phyloP scores from a whole-genome alignment of 495 filamentous ascomycete genomes.

The Tuber umbilicatum region DNA sequence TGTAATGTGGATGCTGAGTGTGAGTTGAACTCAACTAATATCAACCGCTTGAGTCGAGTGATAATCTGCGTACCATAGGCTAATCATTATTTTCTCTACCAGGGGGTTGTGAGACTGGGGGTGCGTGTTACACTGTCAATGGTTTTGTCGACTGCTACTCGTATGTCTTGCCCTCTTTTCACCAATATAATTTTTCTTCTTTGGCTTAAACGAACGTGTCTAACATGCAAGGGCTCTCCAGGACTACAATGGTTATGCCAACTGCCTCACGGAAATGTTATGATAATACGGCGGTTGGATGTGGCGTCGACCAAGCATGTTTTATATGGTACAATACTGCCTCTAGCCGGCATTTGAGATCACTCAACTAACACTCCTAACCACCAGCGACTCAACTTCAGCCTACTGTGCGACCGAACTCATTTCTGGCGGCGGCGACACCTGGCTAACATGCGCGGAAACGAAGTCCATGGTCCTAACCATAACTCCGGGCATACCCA shows the following conservation, averaged over 20 bases:
- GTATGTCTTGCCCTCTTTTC: slow-evolving; percentile 8
- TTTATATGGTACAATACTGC: slow-evolving; percentile 18
- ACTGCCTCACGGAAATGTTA: slow-evolving; percentile 15
- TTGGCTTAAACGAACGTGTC: neutral
- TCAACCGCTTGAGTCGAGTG: neutral
- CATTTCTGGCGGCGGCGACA: neutral
- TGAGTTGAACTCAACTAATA: slow-evolving; percentile 7
- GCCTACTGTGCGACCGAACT: slow-evolving; percentile 15
- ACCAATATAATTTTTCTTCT: neutral
- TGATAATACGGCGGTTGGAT: slow-evolving; percentile 10
- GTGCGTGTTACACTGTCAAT: slow-evolving; percentile 15
- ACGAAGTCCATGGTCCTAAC: neutral
- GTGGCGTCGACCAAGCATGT: slow-evolving; percentile 4
- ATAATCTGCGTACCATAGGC: neutral
- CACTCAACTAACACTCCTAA: neutral
- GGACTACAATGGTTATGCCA: neutral
- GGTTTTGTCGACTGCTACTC: slow-evolving; percentile 19
- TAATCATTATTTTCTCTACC: slow-evolving; percentile 8
- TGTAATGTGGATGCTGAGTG: slow-evolving; percentile 21
- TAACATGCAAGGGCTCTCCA: neutral
- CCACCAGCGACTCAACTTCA: slow-evolving; percentile 1
- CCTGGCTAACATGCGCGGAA: slow-evolving; percentile 10
- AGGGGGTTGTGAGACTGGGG: slow-evolving; percentile 8
- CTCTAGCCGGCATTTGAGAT: neutral
- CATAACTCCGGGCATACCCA: neutral